phyloP scores from a whole-genome alignment of 2,329 filamentous ascomycete species.

The Lanzia echinophila region DNA sequence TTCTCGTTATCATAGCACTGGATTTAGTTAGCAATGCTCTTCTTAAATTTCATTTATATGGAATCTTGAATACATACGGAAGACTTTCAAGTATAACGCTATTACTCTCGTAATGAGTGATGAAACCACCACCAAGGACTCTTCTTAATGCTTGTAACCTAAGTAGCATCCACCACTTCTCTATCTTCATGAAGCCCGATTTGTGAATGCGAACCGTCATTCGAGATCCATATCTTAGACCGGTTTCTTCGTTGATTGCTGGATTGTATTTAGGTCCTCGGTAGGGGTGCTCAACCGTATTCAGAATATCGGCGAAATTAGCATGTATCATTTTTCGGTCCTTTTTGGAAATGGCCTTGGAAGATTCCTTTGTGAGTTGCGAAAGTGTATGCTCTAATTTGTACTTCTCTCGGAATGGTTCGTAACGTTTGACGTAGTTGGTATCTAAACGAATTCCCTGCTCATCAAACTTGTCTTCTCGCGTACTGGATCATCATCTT shows the following conservation, averaged over 20 bases:
- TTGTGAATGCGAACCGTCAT: conserved; percentile 54
- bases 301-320: conserved; percentile 59
- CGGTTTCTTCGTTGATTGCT: conserved; percentile 54
- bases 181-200: conserved; percentile 55
- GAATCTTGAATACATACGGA: conserved; percentile 32
- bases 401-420: conserved; percentile 57
- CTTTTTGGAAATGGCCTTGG: conserved; percentile 57
- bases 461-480: conserved; percentile 34
- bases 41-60: too few species aligned
- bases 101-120: conserved; percentile 57
- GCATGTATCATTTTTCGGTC: conserved; percentile 60
- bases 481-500: conserved; percentile 38
- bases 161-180: conserved; percentile 69
- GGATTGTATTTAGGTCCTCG: conserved; percentile 61
- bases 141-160: conserved; percentile 55
- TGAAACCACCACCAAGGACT: conserved; percentile 54
- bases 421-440: conserved; percentile 55
- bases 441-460: conserved; percentile 31
- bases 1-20: too few species aligned
- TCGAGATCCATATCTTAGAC: conserved; percentile 53
- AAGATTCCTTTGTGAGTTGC: conserved; percentile 52
- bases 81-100: conserved; percentile 53
- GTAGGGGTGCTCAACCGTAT: conserved; percentile 59
- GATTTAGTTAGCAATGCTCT: too few species aligned
- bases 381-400: conserved; percentile 54